Evolutionary conservation across 2,329 filamentous ascomycete genomes (phyloP).

Genomic region (Claviceps sorghi): DNA sequence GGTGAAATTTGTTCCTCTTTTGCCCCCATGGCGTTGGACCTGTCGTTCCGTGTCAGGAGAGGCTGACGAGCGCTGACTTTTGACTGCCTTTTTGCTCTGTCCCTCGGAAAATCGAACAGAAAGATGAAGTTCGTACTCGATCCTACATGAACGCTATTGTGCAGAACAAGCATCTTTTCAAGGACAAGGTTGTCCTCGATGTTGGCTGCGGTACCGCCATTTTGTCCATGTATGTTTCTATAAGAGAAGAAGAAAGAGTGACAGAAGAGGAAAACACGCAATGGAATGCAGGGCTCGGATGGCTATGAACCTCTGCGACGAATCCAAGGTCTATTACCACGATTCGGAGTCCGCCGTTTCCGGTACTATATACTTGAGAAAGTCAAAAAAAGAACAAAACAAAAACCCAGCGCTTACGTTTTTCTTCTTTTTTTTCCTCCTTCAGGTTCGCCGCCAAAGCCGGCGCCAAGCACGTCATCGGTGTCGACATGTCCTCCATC

Average conservation of each 20-base stretch:
- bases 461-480: constrained; percentile 95
- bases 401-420: constrained; percentile 1
- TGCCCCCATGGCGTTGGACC: neutral
- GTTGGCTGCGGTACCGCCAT: constrained; percentile 96
- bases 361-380: neutral
- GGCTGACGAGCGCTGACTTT: neutral
- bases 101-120: constrained; percentile 35
- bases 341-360: neutral
- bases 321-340: neutral
- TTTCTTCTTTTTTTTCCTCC: neutral
- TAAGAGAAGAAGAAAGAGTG: neutral
- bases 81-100: neutral
- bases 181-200: constrained; percentile 74
- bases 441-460: constrained; percentile 88
- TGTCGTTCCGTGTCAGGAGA: neutral
- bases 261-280: neutral
- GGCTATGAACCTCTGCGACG: neutral
- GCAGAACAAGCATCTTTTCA: constrained; percentile 90
- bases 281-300: neutral
- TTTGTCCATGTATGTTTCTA: constrained; percentile 72
- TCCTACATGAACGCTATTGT: constrained; percentile 97
- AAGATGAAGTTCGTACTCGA: constrained; percentile 93
- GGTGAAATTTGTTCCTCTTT: neutral
- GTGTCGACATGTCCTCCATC: constrained; percentile 99
- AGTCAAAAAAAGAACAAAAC: neutral